These are phyloP conservation scores for Lecanosticta acicola DNA, from an alignment of 2,329 filamentous ascomycete species.

Conservation along the genomic window DNA sequence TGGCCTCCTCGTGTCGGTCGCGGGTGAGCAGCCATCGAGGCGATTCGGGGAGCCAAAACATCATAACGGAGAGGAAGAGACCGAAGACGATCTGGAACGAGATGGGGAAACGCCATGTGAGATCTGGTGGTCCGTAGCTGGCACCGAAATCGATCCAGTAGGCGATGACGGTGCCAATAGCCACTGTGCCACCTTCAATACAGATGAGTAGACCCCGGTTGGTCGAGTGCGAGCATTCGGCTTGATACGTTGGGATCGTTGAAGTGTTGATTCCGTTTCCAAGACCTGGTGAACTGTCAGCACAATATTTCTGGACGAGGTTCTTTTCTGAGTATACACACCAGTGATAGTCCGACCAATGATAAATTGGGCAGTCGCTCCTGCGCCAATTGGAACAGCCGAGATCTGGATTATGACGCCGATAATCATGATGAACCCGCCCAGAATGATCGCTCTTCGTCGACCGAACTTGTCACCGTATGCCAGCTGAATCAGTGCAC, in stretches of 20 bases:
- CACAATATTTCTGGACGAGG: too few relatives aligned
- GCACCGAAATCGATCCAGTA: constrained; percentile 49
- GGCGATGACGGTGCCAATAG: constrained; percentile 48
- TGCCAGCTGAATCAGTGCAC: constrained; percentile 36
- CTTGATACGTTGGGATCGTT: constrained; percentile 51
- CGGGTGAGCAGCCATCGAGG: constrained; percentile 43
- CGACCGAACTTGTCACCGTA: constrained; percentile 41
- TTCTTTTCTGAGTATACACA: too few relatives aligned
- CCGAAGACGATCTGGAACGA: constrained; percentile 50
- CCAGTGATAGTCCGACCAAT: constrained; percentile 50
- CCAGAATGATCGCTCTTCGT: constrained; percentile 39
- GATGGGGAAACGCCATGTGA: constrained; percentile 50
- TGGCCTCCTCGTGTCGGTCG: constrained; percentile 43
- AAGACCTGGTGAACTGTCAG: too few relatives aligned
- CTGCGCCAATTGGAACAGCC: constrained; percentile 27
- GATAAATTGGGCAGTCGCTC: constrained; percentile 46
- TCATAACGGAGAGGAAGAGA: constrained; percentile 40
- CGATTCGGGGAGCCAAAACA: constrained; percentile 42
- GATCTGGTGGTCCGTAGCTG: constrained; percentile 29
- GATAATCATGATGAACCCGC: constrained; percentile 39
- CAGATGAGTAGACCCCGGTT: constrained; percentile 58
- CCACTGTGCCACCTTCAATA: constrained; percentile 51
- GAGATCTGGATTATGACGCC: constrained; percentile 40
- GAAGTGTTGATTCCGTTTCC: constrained; percentile 54
- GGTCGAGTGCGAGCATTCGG: constrained; percentile 49